Evolutionary conservation across 176 grass and related monocot genomes (phyloP).

Genomic region (Phyllostachys edulis): DNA sequence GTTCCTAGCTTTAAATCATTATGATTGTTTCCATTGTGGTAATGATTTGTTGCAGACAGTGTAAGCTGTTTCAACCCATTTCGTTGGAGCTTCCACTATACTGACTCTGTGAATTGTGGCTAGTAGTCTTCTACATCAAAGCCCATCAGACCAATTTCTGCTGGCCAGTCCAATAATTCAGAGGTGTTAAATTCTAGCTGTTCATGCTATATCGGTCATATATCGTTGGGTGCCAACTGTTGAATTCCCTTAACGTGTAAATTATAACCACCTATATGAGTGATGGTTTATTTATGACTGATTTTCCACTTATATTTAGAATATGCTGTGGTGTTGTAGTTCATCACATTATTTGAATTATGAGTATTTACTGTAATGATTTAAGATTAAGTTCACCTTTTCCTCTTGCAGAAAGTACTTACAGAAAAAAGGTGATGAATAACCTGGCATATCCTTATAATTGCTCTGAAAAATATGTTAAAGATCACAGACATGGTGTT

Average conservation of each 20-base stretch:
- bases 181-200: background rate
- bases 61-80: background rate
- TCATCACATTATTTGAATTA: background rate
- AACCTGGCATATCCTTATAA: background rate
- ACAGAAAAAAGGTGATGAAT: background rate
- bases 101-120: background rate
- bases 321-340: background rate
- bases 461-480: conserved; percentile 2
- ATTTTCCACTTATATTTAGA: background rate
- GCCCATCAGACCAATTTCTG: background rate
- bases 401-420: background rate
- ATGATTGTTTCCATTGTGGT: background rate
- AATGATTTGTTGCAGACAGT: background rate
- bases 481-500: background rate
- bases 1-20: background rate
- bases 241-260: background rate
- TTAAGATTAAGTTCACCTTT: background rate
- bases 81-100: background rate
- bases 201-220: background rate
- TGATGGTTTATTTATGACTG: conserved; percentile 17
- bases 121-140: background rate
- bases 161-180: background rate
- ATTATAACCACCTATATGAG: conserved; percentile 2
- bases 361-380: conserved; percentile 12
- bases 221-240: conserved; percentile 12